Evolutionary conservation across 257 asterid genomes (phyloP).

Genomic region (Voacanga thouarsii): DNA sequence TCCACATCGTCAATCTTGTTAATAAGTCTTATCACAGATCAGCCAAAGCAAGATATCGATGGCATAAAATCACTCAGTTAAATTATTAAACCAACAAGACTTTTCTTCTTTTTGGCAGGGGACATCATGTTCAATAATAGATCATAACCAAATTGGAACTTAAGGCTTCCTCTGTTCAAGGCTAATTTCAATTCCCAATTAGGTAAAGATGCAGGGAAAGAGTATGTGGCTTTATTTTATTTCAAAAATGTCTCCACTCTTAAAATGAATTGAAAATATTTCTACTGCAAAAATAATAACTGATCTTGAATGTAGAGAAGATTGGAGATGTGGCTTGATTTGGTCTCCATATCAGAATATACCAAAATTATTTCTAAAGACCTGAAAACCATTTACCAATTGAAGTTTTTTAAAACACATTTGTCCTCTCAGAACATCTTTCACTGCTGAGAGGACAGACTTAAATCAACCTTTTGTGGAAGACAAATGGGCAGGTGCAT

Average conservation of each 20-base stretch:
- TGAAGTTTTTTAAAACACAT: background rate
- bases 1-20: conserved; percentile 73
- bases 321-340: background rate
- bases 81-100: background rate
- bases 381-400: background rate
- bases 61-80: background rate
- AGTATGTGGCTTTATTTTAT: background rate
- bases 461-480: background rate
- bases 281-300: background rate
- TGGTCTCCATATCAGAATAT: background rate
- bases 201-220: background rate
- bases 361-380: background rate
- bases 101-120: background rate
- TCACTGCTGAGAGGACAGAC: background rate
- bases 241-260: background rate
- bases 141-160: background rate
- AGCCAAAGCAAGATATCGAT: conserved; percentile 1
- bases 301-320: background rate
- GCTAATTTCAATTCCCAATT: background rate
- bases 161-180: background rate
- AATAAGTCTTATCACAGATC: background rate
- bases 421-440: background rate
- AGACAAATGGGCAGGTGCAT: background rate
- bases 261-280: background rate
- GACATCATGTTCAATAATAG: background rate